Percentiles rank a stretch among this genome's conserved stretches.
These are phyloP conservation scores for Pestalotiopsis sp. DNA, from an alignment of 2,329 filamentous ascomycete genomes.

Conservation along the genomic window DNA sequence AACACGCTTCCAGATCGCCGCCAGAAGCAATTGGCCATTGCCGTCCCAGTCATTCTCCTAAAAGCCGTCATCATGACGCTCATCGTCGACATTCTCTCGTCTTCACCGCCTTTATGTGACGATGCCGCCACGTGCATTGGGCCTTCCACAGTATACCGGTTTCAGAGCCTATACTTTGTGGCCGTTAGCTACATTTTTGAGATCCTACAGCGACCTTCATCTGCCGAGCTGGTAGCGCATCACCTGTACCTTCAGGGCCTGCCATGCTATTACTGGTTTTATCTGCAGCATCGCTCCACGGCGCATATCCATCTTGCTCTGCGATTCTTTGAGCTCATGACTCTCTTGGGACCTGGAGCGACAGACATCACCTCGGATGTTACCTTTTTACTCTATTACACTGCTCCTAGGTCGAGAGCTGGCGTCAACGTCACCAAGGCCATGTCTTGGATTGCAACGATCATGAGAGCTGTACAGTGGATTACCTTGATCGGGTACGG, in stretches of 20 bases:
- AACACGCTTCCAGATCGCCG: constrained; percentile 1
- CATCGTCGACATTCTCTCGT: background rate
- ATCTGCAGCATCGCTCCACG: background rate
- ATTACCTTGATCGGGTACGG: background rate
- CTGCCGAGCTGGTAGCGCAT: constrained; percentile 1
- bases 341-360: constrained; percentile 1
- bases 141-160: constrained; percentile 5
- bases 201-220: constrained; percentile 5
- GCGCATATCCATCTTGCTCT: background rate
- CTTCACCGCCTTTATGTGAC: background rate
- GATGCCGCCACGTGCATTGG: no score
- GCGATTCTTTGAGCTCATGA: constrained; percentile 9
- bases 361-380: constrained; percentile 5
- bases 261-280: constrained; percentile 7
- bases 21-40: constrained; percentile 6
- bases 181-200: constrained; percentile 10
- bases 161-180: constrained; percentile 5
- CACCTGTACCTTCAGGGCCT: constrained; percentile 8
- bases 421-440: background rate
- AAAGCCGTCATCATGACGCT: constrained; percentile 2
- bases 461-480: background rate
- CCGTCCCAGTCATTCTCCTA: constrained; percentile 9
- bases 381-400: constrained; percentile 9
- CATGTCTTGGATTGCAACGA: background rate
- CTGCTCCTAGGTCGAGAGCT: background rate